Evolutionary conservation across 371 early-diverging fungal species (phyloP).

Genomic region (Rhizopus microsporus): DNA sequence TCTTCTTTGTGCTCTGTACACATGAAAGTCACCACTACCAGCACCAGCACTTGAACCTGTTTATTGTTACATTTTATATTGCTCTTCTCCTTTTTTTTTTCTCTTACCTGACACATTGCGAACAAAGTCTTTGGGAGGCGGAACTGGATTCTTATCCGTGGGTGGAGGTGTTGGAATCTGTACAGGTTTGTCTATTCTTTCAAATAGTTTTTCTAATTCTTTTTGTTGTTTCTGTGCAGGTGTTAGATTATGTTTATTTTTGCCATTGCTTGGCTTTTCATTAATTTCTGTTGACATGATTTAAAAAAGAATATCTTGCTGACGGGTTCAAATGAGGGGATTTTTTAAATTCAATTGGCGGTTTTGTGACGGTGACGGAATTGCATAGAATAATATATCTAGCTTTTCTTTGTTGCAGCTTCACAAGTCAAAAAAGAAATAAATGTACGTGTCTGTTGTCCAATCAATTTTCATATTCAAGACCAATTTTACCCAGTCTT

Average conservation of each 20-base stretch:
- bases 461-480: too few relatives aligned
- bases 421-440: too few relatives aligned
- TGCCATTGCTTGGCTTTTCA: not conserved
- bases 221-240: constrained; percentile 58
- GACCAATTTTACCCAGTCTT: too few relatives aligned
- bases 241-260: constrained; percentile 46
- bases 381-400: too few relatives aligned
- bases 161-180: constrained; percentile 59
- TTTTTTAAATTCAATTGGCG: too few relatives aligned
- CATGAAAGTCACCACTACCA: constrained; percentile 96
- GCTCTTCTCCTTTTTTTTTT: not conserved
- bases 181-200: constrained; percentile 81
- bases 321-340: too few relatives aligned
- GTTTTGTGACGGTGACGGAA: too few relatives aligned
- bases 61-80: not conserved
- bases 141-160: constrained; percentile 38
- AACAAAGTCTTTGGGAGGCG: constrained; percentile 77
- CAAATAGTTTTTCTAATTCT: constrained; percentile 75
- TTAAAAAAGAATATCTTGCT: too few relatives aligned
- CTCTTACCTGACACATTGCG: constrained; percentile 74
- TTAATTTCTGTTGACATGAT: too few relatives aligned
- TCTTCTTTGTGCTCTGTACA: constrained; percentile 86
- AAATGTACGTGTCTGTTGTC: too few relatives aligned
- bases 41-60: constrained; percentile 94
- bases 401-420: too few relatives aligned